Base-by-base conservation (phyloP, 768 basidiomycete genomes). In the Rubroboletus pulcherrimus region DNA sequence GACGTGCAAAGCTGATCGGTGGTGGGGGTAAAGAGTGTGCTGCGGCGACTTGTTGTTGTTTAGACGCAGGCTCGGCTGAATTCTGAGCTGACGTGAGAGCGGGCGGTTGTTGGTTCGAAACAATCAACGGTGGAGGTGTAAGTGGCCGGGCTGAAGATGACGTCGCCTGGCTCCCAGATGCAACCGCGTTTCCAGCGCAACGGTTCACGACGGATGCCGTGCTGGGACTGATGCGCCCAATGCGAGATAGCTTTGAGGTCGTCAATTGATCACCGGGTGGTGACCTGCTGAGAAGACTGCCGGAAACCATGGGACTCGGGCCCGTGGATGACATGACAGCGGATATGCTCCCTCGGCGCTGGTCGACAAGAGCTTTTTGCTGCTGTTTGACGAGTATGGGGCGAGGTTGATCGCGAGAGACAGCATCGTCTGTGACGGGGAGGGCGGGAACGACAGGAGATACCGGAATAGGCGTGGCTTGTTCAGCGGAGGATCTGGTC, bases 1-100 rank as follows among this genome's bases (percentile, higher is more conserved):
- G 87, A 37, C 82, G 80, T 14, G 87, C 85, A 69, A 91, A 90
- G 70, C 86, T 88, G 66, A 87, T 89, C 30, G 89, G 83, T 12
- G 85, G 86, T 3, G 87, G 81, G 0, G 86, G 82, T 7, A 87
- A 73, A 0, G 85, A 78, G 63, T 75, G 61, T 43, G 63, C 29
- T 48, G 57, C 51, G 4, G 62, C 30, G 10, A 60, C 58, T 39
- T 51, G 65, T 37, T 44, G 67, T 45, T 24, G 67, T 58, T 67
- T 75, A 7, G 67, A 35, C 15, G 63, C 9, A 40, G 63, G 41
- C 47, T 69, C 62, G 51, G 61, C 21, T 21, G 60, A 21, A 34
- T 58, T 58, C 19, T 66, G 65, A 41, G 61, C 46, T 29, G 56
- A 39, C 51, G 57, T 46, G 55, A 58, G 57, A 40, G 58, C 12